Base-by-base conservation (phyloP, 2,329 filamentous ascomycete genomes). In the Fusarium anthophilum region DNA sequence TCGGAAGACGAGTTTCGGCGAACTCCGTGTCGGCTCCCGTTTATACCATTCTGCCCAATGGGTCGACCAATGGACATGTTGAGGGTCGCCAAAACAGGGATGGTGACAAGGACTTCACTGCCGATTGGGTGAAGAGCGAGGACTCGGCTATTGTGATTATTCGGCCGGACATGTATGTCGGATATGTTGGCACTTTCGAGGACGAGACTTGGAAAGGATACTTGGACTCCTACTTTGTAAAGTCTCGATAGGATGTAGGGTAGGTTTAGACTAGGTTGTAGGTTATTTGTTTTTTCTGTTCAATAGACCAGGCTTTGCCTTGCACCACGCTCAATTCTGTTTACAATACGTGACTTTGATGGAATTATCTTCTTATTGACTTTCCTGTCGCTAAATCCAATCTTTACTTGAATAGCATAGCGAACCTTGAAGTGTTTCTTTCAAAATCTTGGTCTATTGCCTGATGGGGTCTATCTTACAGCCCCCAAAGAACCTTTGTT, bases 91-190 rank as follows among this genome's bases (percentile, higher is more conserved):
- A 15, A n/a, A 6, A 32, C 32, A 64, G 17, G 11, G 22, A 24
- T 28, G 12, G 20, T 0, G 47, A 47, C 9, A 51, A 26, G 20
- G 28, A 32, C 1, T 75, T 73, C 6, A 47, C 24, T 12, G 69
- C 72, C 15, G 61, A 69, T 24, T 74, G 72, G 64, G 41, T 38
- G 6, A 50, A 43, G 4, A 20, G 9, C 1, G n/a, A 37, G 8
- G 45, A 59, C 2, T 41, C 59, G 6, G 30, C 28, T 7, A 20
- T 64, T 8, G 55, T 74, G 20, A 22, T 76, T n/a, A n/a, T 76
- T 8, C 64, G 74, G 3, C 73, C 74, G 22, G 74, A 76, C 28
- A 76, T 76, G 74, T 76, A 76, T 39, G 28, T 76, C 4, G 74
- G 74, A 5, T 72, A 72, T n/a, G 68, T 51, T 12, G 57, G 63